phyloP scores from a whole-genome alignment of 2,329 filamentous ascomycete genomes.

The Trichophyton schoenleinii region DNA sequence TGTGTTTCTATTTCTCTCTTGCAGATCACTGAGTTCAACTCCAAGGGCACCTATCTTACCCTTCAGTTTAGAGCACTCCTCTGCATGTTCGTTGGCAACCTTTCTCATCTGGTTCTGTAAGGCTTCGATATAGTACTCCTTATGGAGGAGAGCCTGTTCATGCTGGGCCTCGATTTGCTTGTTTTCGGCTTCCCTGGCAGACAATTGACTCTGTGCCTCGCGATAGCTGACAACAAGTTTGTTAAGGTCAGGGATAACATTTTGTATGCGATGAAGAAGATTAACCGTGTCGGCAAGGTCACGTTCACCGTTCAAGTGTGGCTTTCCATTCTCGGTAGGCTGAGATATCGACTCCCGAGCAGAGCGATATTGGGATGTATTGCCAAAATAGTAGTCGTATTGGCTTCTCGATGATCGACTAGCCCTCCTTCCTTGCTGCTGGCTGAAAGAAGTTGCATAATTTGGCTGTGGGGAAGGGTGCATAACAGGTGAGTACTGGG shows the following conservation, averaged over 20 bases:
- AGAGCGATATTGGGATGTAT: slow-evolving; percentile 21
- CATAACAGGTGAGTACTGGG: slow-evolving; percentile 16
- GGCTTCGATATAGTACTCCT: slow-evolving; percentile 42
- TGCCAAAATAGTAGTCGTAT: slow-evolving; percentile 21
- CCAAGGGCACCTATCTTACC: slow-evolving; percentile 37
- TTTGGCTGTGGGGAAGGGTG: slow-evolving; percentile 25
- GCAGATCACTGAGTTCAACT: slow-evolving; percentile 39
- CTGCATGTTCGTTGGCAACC: slow-evolving; percentile 38
- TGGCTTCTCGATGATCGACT: slow-evolving; percentile 20
- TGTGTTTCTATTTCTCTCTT: slow-evolving; percentile 42
- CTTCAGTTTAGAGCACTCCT: slow-evolving; percentile 34
- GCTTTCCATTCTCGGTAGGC: slow-evolving; percentile 22
- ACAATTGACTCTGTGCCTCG: slow-evolving; percentile 39
- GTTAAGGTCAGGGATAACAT: slow-evolving; percentile 36
- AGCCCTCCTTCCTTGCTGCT: slow-evolving; percentile 17
- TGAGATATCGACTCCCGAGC: slow-evolving; percentile 20
- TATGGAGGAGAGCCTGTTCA: slow-evolving; percentile 39
- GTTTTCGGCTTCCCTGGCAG: slow-evolving; percentile 37
- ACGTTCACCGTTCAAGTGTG: slow-evolving; percentile 20
- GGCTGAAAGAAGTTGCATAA: slow-evolving; percentile 23
- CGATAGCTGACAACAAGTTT: slow-evolving; percentile 36
- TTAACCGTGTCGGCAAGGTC: slow-evolving; percentile 23
- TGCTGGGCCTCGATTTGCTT: slow-evolving; percentile 39
- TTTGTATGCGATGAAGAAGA: slow-evolving; percentile 34
- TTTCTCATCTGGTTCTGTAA: slow-evolving; percentile 40